A percentile compares a stretch with the other conserved stretches of the same genome.
phyloP scores from a whole-genome alignment of 805 yeast genomes.

The Wickerhamomyces mucosus region DNA sequence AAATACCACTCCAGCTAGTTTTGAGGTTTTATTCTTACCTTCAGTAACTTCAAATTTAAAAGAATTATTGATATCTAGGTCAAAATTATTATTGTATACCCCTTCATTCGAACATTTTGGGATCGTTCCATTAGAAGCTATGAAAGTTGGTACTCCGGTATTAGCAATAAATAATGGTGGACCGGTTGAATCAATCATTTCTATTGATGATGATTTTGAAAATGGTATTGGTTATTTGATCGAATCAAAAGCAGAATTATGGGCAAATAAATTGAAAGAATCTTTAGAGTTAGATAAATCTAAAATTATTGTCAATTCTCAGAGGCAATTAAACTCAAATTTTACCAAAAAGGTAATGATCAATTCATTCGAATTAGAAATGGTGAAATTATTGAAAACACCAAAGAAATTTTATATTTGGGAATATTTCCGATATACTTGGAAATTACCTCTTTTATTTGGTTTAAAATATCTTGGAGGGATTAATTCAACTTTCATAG shows the following conservation, averaged over 20 bases:
- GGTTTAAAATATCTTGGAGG: slow-evolving; percentile 3
- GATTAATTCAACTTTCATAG: slow-evolving; percentile 8
- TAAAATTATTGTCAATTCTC: slow-evolving; percentile 21
- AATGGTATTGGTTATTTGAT: slow-evolving; percentile 59
- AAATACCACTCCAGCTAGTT: slow-evolving; percentile 10
- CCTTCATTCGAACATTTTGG: slow-evolving; percentile 95
- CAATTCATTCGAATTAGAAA: slow-evolving; percentile 24
- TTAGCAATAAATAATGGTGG: slow-evolving; percentile 88
- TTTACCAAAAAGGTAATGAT: slow-evolving; percentile 33
- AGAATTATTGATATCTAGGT: slow-evolving; percentile 44
- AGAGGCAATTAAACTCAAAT: slow-evolving; percentile 19
- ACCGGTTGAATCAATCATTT: slow-evolving; percentile 63
- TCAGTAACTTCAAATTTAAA: slow-evolving; percentile 64
- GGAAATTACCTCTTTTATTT: slow-evolving; percentile 16
- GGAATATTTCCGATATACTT: slow-evolving; percentile 19
- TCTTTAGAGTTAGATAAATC: slow-evolving; percentile 22
- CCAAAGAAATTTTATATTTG: slow-evolving; percentile 20
- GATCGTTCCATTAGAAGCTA: slow-evolving; percentile 93
- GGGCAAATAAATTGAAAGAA: slow-evolving; percentile 44
- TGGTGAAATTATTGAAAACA: slow-evolving; percentile 20
- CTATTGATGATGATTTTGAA: slow-evolving; percentile 22
- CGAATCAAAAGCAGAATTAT: slow-evolving; percentile 34
- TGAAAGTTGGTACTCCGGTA: slow-evolving; percentile 77
- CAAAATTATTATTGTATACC: slow-evolving; percentile 69
- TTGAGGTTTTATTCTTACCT: slow-evolving; percentile 65